Base-by-base conservation (phyloP, 1,284 basidiomycete species). In the Ceratobasidium sp. region DNA sequence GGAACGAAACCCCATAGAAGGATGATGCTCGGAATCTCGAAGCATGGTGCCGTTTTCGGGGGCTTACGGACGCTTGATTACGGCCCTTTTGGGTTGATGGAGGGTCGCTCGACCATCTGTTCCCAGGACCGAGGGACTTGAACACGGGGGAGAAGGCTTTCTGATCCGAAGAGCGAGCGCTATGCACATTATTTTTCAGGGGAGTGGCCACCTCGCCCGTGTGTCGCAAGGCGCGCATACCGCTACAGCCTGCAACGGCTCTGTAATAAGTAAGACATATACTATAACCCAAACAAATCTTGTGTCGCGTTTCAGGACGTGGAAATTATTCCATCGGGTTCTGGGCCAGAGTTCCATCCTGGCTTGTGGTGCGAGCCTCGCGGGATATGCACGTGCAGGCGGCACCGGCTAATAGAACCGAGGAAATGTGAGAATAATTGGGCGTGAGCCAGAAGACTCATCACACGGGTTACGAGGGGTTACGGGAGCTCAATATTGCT, bases 401-500 rank as follows among this genome's bases (percentile, higher is more conserved):
- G 64, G 64, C 64, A 34, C 64, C 64, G 64, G 52, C 50, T 54
- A 67, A 42, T 15, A 35, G 2, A 10, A 10, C 64, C 60, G 60
- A 22, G 49, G 60, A 54, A 52, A 54, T 67, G 52, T 67, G 64
- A 67, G 64, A 54, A 34, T 47, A 32, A 27, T 32, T 31, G 45
- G 52, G 47, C 4, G 31, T 29, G n/a, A n/a, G 29, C 29, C n/a
- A 34, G 60, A 52, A 52, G 49, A 35, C 5, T 25, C 62, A 34
- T 67, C 64, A 38, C 64, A 67, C 64, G 64, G 62, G 64, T 67
- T 54, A 55, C 64, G 52, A 55, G 52, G 60, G 58, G 60, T 53
- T 40, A 40, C 47, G 49, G 47, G 31, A 50, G 22, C 25, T 22
- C 42, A 52, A 38, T 53, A 53, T 53, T 20, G 15, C 50, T 40